Evolutionary conservation across 768 basidiomycete species (phyloP).

Genomic region (Rhodotorula sphaerocarpa): DNA sequence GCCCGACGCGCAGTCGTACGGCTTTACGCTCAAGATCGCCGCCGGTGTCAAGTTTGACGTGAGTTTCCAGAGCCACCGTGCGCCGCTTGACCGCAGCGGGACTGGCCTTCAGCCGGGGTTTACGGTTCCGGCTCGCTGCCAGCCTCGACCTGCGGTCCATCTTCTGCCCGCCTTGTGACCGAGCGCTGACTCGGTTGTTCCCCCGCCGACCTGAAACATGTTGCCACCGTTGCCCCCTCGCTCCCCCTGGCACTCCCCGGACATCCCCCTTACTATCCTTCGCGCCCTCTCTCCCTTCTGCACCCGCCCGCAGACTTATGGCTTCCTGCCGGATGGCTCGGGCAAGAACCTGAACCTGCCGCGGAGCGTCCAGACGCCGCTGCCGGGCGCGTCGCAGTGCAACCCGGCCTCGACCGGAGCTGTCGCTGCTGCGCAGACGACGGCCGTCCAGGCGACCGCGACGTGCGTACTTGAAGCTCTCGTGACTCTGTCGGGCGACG

Average conservation of each 20-base stretch:
- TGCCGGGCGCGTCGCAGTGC: conserved; percentile 17
- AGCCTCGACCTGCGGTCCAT: no score
- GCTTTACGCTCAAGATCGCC: conserved; percentile 26
- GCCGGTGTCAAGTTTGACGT: conserved; percentile 33
- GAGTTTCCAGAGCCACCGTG: neutral
- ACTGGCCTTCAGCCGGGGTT: no score
- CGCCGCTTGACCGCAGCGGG: no score
- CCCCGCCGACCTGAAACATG: no score
- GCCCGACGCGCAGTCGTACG: conserved; percentile 19
- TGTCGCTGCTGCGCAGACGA: conserved; percentile 1
- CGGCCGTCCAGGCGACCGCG: no score
- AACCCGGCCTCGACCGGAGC: conserved; percentile 3
- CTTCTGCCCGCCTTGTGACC: no score
- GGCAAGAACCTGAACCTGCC: conserved; percentile 34
- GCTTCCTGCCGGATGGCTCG: conserved; percentile 33
- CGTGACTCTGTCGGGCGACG: no score
- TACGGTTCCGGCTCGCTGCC: no score
- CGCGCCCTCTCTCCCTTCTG: neutral
- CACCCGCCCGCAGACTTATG: conserved; percentile 8
- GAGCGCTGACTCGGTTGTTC: no score
- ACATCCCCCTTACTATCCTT: neutral
- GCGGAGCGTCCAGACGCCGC: conserved; percentile 17
- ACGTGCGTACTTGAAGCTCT: no score
- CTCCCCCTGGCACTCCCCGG: neutral
- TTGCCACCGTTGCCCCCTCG: no score